A percentile compares a stretch with the other conserved stretches of the same genome.
Evolutionary conservation across 192 early-diverging fungal genomes (phyloP).

Genomic region (Backusella psychrophila): DNA sequence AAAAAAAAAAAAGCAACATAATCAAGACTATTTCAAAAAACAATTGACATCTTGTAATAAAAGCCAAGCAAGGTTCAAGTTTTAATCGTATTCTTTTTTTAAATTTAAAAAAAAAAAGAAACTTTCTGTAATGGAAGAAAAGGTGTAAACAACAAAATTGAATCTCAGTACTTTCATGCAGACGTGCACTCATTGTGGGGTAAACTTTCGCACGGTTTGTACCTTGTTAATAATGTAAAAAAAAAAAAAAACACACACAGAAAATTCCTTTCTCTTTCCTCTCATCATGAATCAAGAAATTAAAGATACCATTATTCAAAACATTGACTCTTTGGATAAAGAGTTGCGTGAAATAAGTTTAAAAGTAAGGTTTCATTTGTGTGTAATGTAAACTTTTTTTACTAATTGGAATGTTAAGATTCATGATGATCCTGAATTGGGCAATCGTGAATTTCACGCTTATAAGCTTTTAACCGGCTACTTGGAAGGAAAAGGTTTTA

Average conservation of each 20-base stretch:
- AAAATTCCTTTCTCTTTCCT: background rate
- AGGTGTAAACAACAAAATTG: background rate
- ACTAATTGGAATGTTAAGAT: conserved; percentile 22
- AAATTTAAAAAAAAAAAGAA: background rate
- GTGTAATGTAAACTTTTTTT: background rate
- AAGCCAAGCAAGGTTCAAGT: too few species aligned
- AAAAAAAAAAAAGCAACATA: background rate
- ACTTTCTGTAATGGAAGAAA: background rate
- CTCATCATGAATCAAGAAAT: conserved; percentile 3
- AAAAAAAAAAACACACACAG: background rate
- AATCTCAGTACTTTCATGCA: background rate
- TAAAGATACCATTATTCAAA: conserved; percentile 11
- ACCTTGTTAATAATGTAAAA: background rate
- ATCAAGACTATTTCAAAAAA: background rate
- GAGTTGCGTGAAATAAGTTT: conserved; percentile 46
- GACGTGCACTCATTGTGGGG: too few species aligned
- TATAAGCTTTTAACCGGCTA: conserved; percentile 62
- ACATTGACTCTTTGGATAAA: conserved; percentile 8
- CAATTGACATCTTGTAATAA: too few species aligned
- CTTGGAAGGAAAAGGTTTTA: conserved; percentile 61
- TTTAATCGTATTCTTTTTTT: too few species aligned
- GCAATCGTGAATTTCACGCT: conserved; percentile 56
- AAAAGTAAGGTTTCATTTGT: conserved; percentile 24
- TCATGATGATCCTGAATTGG: conserved; percentile 59
- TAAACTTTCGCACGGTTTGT: background rate